Evolutionary conservation across 2,329 filamentous ascomycete species (phyloP), one percentile per base, ranked within the genome.

Genomic region (Diaporthe ampelina): DNA sequence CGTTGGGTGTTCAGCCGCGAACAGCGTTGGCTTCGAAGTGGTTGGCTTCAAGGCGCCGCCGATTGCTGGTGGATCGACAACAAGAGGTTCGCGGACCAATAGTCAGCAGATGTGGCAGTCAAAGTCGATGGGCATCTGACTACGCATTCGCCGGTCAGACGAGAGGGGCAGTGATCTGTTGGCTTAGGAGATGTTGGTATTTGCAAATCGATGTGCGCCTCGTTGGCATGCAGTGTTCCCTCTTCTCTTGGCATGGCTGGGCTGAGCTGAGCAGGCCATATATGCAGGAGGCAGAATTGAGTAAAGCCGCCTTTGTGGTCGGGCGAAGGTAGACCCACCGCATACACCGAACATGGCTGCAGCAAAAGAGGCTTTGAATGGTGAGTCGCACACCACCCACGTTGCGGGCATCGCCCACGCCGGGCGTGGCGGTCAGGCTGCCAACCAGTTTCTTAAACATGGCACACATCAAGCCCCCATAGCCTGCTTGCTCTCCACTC

Each of bases 161-260:
- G 57, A 17, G 45, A 40, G 13, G 13, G 43, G 50, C 32, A 19
- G 26, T 32, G 70, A 45, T 72, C 57, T 54, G 70, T 52, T 15
- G 48, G 48, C 10, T 10, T 9, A 3, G 50, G 32, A 45, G 35
- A 21, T 19, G 35, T 15, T 72, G 13, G 10, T 26, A 43, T 56
- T 63, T 72, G 58, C 35, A 35, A 52, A 61, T 40, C 37, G 32
- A 40, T 21, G 45, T 24, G 40, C 70, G 48, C 52, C 50, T 45
- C 32, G 52, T 45, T 68, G 48, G 63, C 48, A 70, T 56, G 57
- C 70, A 32, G 69, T 72, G 57, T 72, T 63, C 45, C n/a, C 43
- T 35, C 11, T 43, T 45, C 57, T 24, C 43, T 29, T 32, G 26
- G 45, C 58, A 45, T 40, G 32, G 24, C 13, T 63, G 32, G 26